These are phyloP conservation scores for Trichaptum fuscoviolaceum DNA, from an alignment of 768 basidiomycete genomes.

Conservation along the genomic window DNA sequence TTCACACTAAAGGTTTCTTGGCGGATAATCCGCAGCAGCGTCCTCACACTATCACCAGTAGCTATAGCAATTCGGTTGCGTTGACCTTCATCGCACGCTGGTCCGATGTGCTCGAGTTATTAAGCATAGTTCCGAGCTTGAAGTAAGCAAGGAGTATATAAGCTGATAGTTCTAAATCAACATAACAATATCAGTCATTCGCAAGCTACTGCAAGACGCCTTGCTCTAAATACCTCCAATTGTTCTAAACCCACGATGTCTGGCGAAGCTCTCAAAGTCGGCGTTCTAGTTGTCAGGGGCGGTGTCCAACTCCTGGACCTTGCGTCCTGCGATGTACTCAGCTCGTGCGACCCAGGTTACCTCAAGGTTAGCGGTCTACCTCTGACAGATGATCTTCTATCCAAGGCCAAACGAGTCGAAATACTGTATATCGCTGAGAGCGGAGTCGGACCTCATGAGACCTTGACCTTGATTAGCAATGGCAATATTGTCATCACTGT, in stretches of 20 bases:
- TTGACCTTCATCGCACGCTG: too few relatives aligned
- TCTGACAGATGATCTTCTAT: background rate
- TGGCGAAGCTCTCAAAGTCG: background rate
- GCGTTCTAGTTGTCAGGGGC: background rate
- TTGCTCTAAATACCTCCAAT: too few relatives aligned
- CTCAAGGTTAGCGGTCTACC: background rate
- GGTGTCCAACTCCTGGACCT: slow-evolving; percentile 1
- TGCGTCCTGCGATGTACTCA: background rate
- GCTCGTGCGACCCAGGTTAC: background rate
- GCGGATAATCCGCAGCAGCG: too few relatives aligned
- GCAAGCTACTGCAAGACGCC: too few relatives aligned
- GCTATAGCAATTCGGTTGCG: too few relatives aligned
- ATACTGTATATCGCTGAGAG: background rate
- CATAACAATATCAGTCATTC: too few relatives aligned
- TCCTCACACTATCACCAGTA: too few relatives aligned
- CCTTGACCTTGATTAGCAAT: background rate
- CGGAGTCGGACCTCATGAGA: background rate
- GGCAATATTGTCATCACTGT: background rate
- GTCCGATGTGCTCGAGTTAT: too few relatives aligned
- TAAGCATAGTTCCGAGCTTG: too few relatives aligned
- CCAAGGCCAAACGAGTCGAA: background rate
- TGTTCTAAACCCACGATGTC: background rate
- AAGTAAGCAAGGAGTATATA: too few relatives aligned
- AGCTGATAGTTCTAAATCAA: too few relatives aligned
- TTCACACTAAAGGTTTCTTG: too few relatives aligned